Base-by-base conservation (phyloP, 805 yeast genomes). In the Brettanomyces anomalus region DNA sequence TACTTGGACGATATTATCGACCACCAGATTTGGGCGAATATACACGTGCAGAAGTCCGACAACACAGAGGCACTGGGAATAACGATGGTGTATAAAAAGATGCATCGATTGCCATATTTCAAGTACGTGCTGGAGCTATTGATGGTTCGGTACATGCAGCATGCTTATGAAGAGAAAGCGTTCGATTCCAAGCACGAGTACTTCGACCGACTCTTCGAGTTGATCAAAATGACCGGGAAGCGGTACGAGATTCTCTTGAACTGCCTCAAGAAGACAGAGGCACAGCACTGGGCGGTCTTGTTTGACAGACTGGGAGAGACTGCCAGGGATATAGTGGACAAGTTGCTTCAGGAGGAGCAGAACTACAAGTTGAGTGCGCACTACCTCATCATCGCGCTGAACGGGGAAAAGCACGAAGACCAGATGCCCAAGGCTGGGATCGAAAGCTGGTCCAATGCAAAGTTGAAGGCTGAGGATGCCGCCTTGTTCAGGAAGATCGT, bases 251-350 rank as follows among this genome's bases (percentile, higher is more conserved):
- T 76, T n/a, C 69, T 67, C 42, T 63, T 75, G 37, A 74, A 71
- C 46, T 71, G 78, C 54, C 61, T 76, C 48, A 64, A 78, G 43
- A 76, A 76, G 45, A 73, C 75, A 19, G 81, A 76, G 54, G 66
- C 68, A 26, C 67, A 64, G 24, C 69, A 69, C 47, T 76, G 81
- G 81, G 41, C 58, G 4, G 56, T 54, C n/a, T 74, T 74, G 44
- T 76, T 76, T 51, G 48, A 55, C 3, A 59, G 65, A 19, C 54
- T 71, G 19, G 53, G 62, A 3, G 62, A 65, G 30, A 64, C 70
- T 0, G 81, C 80, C 2, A 60, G 72, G 14, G 62, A 64, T 18
- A 66, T 73, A 67, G 58, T 66, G 39, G 57, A 67, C 32, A 54
- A 68, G 24, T 61, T 74, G 14, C 51, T 58, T 36, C 60, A 64